Percentiles rank a stretch among this genome's conserved stretches.
Conservation (phyloP, 2,329 filamentous ascomycete genomes). For the Xylaria arbuscula region DNA sequence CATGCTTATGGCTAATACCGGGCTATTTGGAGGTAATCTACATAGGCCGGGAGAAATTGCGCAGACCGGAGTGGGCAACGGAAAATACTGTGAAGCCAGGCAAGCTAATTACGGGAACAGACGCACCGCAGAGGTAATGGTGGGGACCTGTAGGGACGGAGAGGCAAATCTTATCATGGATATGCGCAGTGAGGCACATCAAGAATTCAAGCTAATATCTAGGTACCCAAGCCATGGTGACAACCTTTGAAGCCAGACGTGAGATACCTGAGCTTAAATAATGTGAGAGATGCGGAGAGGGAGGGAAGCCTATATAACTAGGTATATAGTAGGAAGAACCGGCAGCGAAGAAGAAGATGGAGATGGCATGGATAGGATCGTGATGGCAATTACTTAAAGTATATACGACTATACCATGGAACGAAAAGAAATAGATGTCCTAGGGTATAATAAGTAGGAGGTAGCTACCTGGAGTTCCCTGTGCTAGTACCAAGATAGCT, state of each 20-base stretch:
- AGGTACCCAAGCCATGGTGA: constrained; percentile 6
- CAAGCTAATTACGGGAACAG: constrained; percentile 21
- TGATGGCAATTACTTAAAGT: constrained; percentile 12
- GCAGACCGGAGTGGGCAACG: neutral
- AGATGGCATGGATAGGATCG: constrained; percentile 19
- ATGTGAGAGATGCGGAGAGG: constrained; percentile 1
- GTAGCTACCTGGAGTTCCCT: constrained; percentile 2
- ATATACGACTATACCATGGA: constrained; percentile 13
- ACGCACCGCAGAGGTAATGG: constrained; percentile 19
- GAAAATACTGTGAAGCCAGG: neutral
- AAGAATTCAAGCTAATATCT: constrained; percentile 5
- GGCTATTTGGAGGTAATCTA: constrained; percentile 14
- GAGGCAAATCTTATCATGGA: constrained; percentile 8
- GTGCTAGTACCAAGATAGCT: neutral
- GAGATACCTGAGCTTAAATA: constrained; percentile 10
- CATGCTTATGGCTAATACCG: constrained; percentile 51
- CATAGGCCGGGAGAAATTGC: constrained; percentile 15
- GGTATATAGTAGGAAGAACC: constrained; percentile 9
- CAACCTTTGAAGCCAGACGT: neutral
- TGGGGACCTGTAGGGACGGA: constrained; percentile 5
- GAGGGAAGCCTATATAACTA: neutral
- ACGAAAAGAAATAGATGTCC: neutral
- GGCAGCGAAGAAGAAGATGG: constrained; percentile 15
- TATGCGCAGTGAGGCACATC: constrained; percentile 13
- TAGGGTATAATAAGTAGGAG: neutral